Percentiles rank a stretch among this genome's conserved stretches.
phyloP scores from a whole-genome alignment of 257 asterid genomes.

The Osmanthus fragrans region DNA sequence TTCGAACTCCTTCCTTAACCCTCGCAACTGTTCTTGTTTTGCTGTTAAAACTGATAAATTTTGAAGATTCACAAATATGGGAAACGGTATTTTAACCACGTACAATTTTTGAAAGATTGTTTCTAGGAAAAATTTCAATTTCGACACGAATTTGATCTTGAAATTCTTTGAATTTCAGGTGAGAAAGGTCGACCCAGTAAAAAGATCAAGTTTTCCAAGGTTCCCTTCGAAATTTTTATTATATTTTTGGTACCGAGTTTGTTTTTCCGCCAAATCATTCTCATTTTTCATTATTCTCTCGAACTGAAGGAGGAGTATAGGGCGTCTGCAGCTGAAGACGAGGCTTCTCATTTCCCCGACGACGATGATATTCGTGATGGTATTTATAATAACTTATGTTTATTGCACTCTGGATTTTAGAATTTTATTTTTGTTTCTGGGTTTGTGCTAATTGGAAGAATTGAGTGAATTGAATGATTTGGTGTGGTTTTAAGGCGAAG shows the following conservation, averaged over 20 bases:
- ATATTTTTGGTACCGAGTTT: neutral
- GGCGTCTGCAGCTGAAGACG: conserved; percentile 47
- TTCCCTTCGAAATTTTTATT: conserved; percentile 15
- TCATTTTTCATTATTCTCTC: neutral
- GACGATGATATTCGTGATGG: conserved; percentile 79
- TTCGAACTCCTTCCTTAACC: neutral
- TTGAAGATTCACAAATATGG: neutral
- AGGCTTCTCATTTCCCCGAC: conserved; percentile 44
- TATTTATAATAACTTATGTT: conserved; percentile 21
- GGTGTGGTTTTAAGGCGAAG: conserved; percentile 51
- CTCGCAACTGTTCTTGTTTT: neutral
- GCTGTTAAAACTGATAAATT: neutral
- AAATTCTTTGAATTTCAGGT: conserved; percentile 48
- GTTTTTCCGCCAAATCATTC: neutral
- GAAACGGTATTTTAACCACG: neutral
- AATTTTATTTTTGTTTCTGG: neutral
- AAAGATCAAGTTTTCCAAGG: conserved; percentile 71
- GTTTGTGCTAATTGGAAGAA: neutral
- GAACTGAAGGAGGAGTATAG: conserved; percentile 52
- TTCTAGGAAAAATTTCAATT: neutral
- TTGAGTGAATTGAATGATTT: conserved; percentile 19
- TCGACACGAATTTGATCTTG: conserved; percentile 17
- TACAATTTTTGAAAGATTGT: neutral
- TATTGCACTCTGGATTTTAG: neutral
- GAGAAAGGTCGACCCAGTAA: conserved; percentile 77